Base-by-base conservation (phyloP, 1,284 basidiomycete species). In the Mycosarcoma mackinlayi region DNA sequence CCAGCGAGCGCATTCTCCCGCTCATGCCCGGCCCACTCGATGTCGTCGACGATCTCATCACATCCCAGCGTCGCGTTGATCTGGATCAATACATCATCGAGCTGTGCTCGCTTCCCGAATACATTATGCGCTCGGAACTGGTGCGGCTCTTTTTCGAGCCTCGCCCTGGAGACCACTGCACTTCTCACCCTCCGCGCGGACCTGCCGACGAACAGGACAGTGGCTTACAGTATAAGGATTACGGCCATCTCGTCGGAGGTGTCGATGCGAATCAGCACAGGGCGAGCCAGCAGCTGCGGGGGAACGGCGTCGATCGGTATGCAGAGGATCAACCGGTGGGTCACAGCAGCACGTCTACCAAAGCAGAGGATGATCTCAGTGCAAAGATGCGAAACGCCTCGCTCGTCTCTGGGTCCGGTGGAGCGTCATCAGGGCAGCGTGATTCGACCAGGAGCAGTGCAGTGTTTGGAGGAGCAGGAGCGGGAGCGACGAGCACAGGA, bases 21-120 rank as follows among this genome's bases (percentile, higher is more conserved):
- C 96, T 89, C 84, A 97, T 98, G 93, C 94, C 94, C 11, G 95
- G 94, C 1, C 95, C 94, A 5, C 88, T 91, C 7, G 81, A 84
- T 44, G 86, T 89, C 21, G 92, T 97, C 33, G 91, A 96, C 84
- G 91, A 94, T 72, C 86, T 88, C 51, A 87, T 97, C 67, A 96
- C 94, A 19, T 89, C 90, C 14, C 88, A 89, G 51, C 87, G 95
- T 56, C 88, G 90, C 58, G 87, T 87, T 31, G 95, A 98, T 79
- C 86, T 99, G 19, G 91, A 96, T 79, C 88, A 90, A 42, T 99
- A 98, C 83, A 87, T 98, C 41, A 87, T 88, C 72, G 88, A 89
- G 54, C 86, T 99, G 8, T 91, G 92, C 77, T 83, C 84, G 18
- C 81, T 88, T 19, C 86, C 93, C 52, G 89, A 89, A 28, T 91